phyloP scores from a whole-genome alignment of 2,329 filamentous ascomycete species.

The Knoxdaviesia proteae region DNA sequence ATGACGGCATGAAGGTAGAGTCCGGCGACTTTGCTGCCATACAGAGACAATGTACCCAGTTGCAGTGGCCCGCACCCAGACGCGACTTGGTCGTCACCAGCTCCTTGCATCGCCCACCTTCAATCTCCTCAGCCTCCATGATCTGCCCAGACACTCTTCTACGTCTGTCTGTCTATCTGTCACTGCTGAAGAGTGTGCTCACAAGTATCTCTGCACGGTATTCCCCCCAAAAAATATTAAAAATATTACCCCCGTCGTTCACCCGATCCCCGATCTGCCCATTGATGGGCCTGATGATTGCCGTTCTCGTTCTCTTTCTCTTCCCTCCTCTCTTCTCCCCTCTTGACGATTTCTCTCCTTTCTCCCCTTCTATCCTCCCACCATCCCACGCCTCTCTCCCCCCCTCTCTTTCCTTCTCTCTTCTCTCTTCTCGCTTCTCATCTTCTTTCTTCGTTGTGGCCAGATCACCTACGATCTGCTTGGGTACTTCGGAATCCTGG shows the following conservation, averaged over 20 bases:
- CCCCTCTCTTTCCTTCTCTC: background rate
- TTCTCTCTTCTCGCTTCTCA: background rate
- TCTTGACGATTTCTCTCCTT: slow-evolving; percentile 1
- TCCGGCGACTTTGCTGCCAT: no score
- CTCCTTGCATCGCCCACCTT: background rate
- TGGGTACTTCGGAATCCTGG: no score
- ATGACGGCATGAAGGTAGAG: no score
- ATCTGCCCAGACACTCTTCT: background rate
- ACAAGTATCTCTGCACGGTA: background rate
- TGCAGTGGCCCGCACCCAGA: no score
- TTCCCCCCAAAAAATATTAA: no score
- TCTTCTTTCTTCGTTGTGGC: no score
- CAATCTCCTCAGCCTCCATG: background rate
- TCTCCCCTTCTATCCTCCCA: background rate
- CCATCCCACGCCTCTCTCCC: background rate
- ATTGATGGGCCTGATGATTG: slow-evolving; percentile 5
- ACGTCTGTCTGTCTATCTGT: background rate
- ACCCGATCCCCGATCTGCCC: no score
- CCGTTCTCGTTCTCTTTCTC: background rate
- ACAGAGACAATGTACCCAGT: no score
- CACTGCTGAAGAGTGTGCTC: background rate
- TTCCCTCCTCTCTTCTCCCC: slow-evolving; percentile 1
- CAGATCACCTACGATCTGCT: no score
- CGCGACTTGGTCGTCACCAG: background rate
- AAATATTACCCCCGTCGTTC: no score